phyloP scores from a whole-genome alignment of 1,284 basidiomycete species.

The Moesziomyces globuligerus region DNA sequence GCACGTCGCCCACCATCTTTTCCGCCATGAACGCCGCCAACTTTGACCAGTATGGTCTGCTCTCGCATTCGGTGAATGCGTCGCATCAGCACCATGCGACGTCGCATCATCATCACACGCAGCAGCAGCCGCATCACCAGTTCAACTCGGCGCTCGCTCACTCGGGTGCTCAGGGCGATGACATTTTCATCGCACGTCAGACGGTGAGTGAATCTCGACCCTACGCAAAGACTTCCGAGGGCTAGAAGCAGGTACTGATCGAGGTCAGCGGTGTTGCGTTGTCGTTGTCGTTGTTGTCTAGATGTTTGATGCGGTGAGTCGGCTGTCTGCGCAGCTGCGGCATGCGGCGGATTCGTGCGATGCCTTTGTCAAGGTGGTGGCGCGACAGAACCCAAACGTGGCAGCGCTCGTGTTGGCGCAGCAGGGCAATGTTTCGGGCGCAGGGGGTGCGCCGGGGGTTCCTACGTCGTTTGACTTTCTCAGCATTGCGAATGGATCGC shows the following conservation, averaged over 20 bases:
- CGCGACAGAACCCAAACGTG: slow-evolving; percentile 51
- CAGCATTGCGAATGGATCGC: slow-evolving; percentile 41
- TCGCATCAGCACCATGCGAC: slow-evolving; percentile 47
- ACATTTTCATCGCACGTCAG: slow-evolving; percentile 50
- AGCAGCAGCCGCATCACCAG: slow-evolving; percentile 40
- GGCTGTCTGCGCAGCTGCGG: slow-evolving; percentile 48
- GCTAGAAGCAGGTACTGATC: no score
- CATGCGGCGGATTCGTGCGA: slow-evolving; percentile 55
- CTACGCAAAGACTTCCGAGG: neutral
- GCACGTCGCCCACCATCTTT: slow-evolving; percentile 44
- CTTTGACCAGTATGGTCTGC: slow-evolving; percentile 51
- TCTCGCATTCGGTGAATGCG: slow-evolving; percentile 41
- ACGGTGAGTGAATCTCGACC: slow-evolving; percentile 24
- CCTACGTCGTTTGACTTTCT: slow-evolving; percentile 48
- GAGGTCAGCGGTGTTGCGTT: no score
- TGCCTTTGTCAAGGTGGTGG: slow-evolving; percentile 51
- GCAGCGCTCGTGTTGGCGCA: slow-evolving; percentile 52
- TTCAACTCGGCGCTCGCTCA: slow-evolving; percentile 46
- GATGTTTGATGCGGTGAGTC: slow-evolving; percentile 54
- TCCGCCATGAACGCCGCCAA: slow-evolving; percentile 48
- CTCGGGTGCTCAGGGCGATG: slow-evolving; percentile 37
- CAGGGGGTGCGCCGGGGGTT: slow-evolving; percentile 21
- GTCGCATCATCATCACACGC: slow-evolving; percentile 46
- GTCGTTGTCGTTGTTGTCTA: slow-evolving; percentile 2
- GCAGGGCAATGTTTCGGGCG: slow-evolving; percentile 39